These are phyloP conservation scores for Beauveria sp. DNA, from an alignment of 2,329 filamentous ascomycete species.

Conservation along the genomic window DNA sequence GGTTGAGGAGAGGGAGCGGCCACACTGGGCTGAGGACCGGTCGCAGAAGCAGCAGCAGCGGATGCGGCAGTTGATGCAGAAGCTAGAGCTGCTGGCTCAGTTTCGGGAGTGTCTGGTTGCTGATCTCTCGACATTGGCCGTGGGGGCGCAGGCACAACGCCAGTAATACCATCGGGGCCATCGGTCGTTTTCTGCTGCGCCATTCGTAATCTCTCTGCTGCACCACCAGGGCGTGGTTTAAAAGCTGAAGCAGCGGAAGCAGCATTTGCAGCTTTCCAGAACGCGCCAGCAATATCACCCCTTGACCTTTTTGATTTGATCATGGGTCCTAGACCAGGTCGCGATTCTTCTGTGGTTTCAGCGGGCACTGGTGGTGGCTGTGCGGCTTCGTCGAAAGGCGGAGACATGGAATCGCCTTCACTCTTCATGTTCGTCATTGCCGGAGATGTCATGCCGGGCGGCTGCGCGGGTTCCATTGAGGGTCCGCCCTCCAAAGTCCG, in stretches of 20 bases:
- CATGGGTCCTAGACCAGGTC: conserved; percentile 86
- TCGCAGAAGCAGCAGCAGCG: conserved; percentile 1
- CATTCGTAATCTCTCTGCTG: conserved; percentile 68
- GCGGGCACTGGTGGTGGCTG: background rate
- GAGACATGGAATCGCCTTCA: background rate
- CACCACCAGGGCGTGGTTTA: conserved; percentile 81
- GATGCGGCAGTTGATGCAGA: conserved; percentile 11
- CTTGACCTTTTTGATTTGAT: conserved; percentile 71
- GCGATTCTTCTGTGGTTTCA: conserved; percentile 28
- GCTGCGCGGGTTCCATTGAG: background rate
- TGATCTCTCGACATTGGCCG: conserved; percentile 34
- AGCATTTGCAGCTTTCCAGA: conserved; percentile 71
- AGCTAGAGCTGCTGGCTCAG: conserved; percentile 15
- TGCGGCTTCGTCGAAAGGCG: background rate
- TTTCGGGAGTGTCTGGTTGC: conserved; percentile 18
- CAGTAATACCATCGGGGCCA: conserved; percentile 82
- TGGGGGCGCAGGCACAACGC: conserved; percentile 74
- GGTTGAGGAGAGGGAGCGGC: background rate
- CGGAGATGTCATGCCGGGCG: background rate
- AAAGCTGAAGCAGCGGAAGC: conserved; percentile 50
- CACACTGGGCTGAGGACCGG: conserved; percentile 18
- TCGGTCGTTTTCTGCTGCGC: conserved; percentile 50
- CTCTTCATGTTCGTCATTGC: background rate
- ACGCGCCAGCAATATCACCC: conserved; percentile 63
- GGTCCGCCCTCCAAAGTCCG: background rate